Evolutionary conservation across 2,329 filamentous ascomycete genomes (phyloP), one percentile per base, ranked within the genome.

Genomic region (Bipolaris sorokiniana): DNA sequence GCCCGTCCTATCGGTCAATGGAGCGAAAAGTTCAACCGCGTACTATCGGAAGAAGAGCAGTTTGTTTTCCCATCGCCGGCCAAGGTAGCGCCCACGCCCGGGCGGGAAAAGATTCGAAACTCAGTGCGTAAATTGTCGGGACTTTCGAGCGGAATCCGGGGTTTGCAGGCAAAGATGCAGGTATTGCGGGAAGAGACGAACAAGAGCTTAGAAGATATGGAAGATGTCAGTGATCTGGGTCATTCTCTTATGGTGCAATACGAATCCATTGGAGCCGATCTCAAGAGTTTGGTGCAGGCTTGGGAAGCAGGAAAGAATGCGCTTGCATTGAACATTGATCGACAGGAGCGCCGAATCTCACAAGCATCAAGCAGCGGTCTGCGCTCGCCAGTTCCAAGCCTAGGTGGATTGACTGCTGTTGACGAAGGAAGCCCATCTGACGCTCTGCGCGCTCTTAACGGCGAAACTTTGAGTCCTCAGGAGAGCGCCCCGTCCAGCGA

Each of bases 101-200:
- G 86, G n/a, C 88, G 89, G 51, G 92, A 97, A 70, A 87, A 91
- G 58, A 88, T 94, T 81, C 89, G 93, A 54, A 88, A 90, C 52
- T 94, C 97, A 74, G 85, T 97, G 56, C 89, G 92, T 58, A 94
- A 96, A 72, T 86, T 99, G 40, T 92, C 91, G 70, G 90, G 90
- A 1, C 83, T 99, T 33, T 97, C 92, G 0, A 91, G 92, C 53
- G 93, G 92, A 15, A 96, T 98, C 59, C 88, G 93, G 26, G 91
- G 91, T 10, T 83, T 99, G 47, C 94, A 98, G 77, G 95, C 95
- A 34, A 99, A 98, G 76, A 87, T 99, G 80, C 92, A 96, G 58
- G 83, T 99, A 7, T 80, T 98, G 52, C 88, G 92, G 48, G 95
- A 99, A 75, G 92, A 97, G 75, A 96, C 92, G 0, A 91, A 91